phyloP scores from a whole-genome alignment of 2,329 filamentous ascomycete genomes.

The Aspergillus sp. region DNA sequence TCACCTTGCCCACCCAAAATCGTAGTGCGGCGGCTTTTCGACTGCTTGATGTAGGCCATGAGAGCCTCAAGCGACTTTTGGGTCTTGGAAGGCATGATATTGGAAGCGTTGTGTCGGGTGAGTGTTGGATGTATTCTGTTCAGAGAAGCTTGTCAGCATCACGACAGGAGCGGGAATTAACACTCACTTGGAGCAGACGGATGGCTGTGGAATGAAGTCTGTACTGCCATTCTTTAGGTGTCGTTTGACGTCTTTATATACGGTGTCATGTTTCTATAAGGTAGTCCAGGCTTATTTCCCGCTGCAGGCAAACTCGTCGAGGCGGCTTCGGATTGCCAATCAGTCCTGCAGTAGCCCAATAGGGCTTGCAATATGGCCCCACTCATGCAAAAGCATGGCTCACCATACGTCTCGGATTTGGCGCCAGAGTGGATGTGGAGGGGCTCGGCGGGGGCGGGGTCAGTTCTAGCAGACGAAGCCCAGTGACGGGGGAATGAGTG shows the following conservation, averaged over 20 bases:
- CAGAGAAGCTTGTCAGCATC: constrained; percentile 2
- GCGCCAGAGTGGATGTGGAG: background rate
- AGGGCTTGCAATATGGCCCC: background rate
- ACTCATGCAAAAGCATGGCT: background rate
- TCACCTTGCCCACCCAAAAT: constrained; percentile 2
- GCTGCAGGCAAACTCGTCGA: background rate
- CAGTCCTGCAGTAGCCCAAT: background rate
- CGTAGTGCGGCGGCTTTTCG: constrained; percentile 1
- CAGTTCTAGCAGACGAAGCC: too few species aligned
- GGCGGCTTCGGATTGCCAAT: background rate
- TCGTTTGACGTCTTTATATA: background rate
- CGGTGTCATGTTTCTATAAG: background rate
- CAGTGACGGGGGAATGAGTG: too few species aligned
- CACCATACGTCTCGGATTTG: background rate
- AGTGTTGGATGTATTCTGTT: constrained; percentile 1
- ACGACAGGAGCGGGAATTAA: constrained; percentile 2
- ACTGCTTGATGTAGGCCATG: constrained; percentile 1
- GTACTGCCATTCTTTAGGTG: background rate
- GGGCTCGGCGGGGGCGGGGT: too few species aligned
- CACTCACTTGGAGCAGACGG: constrained; percentile 1
- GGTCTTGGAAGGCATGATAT: constrained; percentile 4
- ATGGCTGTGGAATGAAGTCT: constrained; percentile 2
- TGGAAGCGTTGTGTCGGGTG: background rate
- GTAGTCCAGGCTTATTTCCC: background rate
- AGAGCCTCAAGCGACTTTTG: background rate